A percentile compares a stretch with the other conserved stretches of the same genome.
These are phyloP conservation scores for Ophiostoma piceae DNA, from an alignment of 2,329 filamentous ascomycete genomes.

Conservation along the genomic window DNA sequence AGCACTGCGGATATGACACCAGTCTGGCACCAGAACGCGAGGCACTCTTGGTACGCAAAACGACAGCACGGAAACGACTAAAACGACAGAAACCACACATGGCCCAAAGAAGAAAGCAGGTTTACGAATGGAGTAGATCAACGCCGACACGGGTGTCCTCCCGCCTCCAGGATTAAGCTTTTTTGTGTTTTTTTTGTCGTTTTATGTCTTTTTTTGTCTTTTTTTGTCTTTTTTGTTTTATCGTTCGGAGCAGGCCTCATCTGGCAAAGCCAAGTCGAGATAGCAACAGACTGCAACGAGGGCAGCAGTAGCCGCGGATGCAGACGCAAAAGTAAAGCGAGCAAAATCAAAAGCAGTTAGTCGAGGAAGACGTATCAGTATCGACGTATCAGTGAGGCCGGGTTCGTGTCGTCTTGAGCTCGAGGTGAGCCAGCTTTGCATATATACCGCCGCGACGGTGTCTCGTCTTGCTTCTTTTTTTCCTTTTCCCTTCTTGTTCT, in stretches of 20 bases:
- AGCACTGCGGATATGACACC: background rate
- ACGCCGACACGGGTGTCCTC: background rate
- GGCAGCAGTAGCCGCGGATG: background rate
- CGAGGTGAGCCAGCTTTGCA: slow-evolving; percentile 4
- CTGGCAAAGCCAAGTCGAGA: slow-evolving; percentile 3
- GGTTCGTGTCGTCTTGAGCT: background rate
- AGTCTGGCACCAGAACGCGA: background rate
- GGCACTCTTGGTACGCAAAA: background rate
- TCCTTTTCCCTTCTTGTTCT: background rate
- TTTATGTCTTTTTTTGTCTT: no score
- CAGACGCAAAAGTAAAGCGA: no score
- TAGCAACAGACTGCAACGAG: background rate
- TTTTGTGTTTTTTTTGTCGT: background rate
- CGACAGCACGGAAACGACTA: no score
- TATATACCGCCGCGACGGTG: background rate
- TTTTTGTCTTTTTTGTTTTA: no score
- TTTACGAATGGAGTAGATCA: slow-evolving; percentile 10
- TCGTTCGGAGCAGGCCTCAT: slow-evolving; percentile 5
- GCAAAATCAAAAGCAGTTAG: background rate
- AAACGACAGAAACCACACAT: background rate
- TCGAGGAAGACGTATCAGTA: background rate
- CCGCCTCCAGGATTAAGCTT: background rate
- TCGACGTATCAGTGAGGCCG: background rate
- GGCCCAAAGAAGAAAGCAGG: background rate
- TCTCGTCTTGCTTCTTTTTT: background rate